Base-by-base conservation (phyloP, 1,284 basidiomycete genomes). In the Cryptococcus sp. region DNA sequence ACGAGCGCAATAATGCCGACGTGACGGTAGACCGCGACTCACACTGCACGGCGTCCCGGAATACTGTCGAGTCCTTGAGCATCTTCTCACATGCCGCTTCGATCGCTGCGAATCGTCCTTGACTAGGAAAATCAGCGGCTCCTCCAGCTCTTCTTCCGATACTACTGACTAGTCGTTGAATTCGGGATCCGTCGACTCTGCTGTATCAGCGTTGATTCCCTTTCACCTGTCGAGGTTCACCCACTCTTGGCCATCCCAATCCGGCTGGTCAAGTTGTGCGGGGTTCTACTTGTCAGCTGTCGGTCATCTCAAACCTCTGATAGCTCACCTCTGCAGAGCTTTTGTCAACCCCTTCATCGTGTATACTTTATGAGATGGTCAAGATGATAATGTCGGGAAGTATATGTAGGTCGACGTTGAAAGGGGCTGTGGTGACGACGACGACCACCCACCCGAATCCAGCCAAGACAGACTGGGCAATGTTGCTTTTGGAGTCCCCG, bases 181-280 rank as follows among this genome's bases (percentile, higher is more conserved):
- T 71, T 93, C 89, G 23, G 87, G 82, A 76, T 94, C 91, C 59
- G 73, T 77, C 9, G 87, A 89, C 72, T 86, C 89, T 92, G 67
- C 5, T 18, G 21, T 7, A 24, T 48, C 37, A 50, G 45, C 21
- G 35, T 33, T 1, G 10, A 11, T 37, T 9, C 4, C n/a, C 38
- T 24, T 23, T 23, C 34, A n/a, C n/a, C n/a, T 16, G 32, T 24
- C 9, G 14, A 21, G 14, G 5, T 23, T 5, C 14, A 74, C 85
- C 78, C 65, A 92, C 90, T 91, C 80, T 92, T 92, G 39, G 89
- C 74, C 82, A 91, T 85, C 34, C 92, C 92, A 61, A 86, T 84
- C 77, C 83, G 86, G 63, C 80, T 79, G 53, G 85, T 87, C 71
- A 97, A 75, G 68, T 88, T 75, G 74, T 91, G 89, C 67, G 91